Evolutionary conservation across 331 rosid genomes (phyloP).

Genomic region (Phaseolus coccineus): DNA sequence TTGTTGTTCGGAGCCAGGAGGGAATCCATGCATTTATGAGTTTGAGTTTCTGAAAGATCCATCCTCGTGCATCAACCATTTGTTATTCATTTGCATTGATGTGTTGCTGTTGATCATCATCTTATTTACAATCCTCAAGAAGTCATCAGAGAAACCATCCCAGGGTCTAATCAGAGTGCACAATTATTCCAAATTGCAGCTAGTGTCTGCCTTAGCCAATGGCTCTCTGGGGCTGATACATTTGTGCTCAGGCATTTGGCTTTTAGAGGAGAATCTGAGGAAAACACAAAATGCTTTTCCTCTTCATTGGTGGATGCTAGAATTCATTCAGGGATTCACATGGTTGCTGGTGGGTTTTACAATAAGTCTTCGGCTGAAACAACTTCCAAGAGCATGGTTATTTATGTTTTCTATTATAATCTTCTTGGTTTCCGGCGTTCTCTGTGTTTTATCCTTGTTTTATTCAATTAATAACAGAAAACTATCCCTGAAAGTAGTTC

Average conservation of each 20-base stretch:
- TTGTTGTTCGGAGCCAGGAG: background rate
- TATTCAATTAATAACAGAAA: slow-evolving; percentile 33
- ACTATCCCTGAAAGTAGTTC: slow-evolving; percentile 40
- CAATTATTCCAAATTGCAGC: slow-evolving; percentile 49
- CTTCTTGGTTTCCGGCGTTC: slow-evolving; percentile 32
- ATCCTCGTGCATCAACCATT: slow-evolving; percentile 61
- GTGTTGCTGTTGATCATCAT: slow-evolving; percentile 56
- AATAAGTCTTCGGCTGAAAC: slow-evolving; percentile 50
- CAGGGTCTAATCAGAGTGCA: slow-evolving; percentile 31
- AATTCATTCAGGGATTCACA: slow-evolving; percentile 63
- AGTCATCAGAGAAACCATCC: slow-evolving; percentile 43
- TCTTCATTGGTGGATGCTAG: slow-evolving; percentile 58
- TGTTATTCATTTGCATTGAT: slow-evolving; percentile 52
- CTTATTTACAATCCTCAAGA: slow-evolving; percentile 49
- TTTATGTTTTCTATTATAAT: slow-evolving; percentile 40
- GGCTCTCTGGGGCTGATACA: slow-evolving; percentile 56
- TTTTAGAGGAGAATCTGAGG: slow-evolving; percentile 59
- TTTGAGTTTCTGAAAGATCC: background rate
- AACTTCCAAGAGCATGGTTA: slow-evolving; percentile 51
- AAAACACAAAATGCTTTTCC: slow-evolving; percentile 51
- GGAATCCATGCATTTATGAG: background rate
- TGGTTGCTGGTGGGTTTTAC: slow-evolving; percentile 65
- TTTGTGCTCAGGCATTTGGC: slow-evolving; percentile 56
- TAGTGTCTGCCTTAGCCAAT: slow-evolving; percentile 58
- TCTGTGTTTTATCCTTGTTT: slow-evolving; percentile 44